A percentile compares a stretch with the other conserved stretches of the same genome.
phyloP scores from a whole-genome alignment of 2,329 filamentous ascomycete species.

The Hymenoscyphus infarciens region DNA sequence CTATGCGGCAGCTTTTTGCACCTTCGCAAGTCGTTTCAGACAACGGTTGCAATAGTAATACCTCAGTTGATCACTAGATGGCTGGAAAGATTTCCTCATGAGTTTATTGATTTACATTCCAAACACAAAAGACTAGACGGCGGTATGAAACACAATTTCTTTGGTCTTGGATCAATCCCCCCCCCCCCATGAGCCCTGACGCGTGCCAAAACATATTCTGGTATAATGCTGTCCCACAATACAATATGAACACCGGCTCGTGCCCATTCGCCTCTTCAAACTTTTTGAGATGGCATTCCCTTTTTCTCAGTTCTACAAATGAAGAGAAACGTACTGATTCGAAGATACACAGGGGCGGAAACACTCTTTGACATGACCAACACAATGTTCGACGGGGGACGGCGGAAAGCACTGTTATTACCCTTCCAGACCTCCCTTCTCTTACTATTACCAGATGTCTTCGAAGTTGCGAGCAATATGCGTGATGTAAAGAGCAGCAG shows the following conservation, averaged over 20 bases:
- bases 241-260: not conserved
- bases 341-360: conserved; percentile 43
- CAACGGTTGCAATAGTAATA: conserved; percentile 58
- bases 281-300: not conserved
- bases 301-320: not conserved
- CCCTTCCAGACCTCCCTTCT: conserved; percentile 61
- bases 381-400: conserved; percentile 55
- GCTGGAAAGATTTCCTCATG: conserved; percentile 61
- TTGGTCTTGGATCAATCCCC: not conserved
- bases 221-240: not conserved
- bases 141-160: conserved; percentile 33
- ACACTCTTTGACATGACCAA: conserved; percentile 68
- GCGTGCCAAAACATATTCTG: not conserved
- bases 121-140: conserved; percentile 60
- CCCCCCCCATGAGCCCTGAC: not conserved
- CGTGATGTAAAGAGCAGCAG: conserved; percentile 59
- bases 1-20: conserved; percentile 65
- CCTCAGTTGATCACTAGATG: conserved; percentile 62
- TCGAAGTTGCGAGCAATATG: conserved; percentile 66
- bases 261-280: not conserved
- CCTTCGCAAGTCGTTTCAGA: conserved; percentile 61
- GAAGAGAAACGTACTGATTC: not conserved
- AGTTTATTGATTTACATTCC: conserved; percentile 62
- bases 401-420: conserved; percentile 53
- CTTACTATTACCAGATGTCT: conserved; percentile 64